These are phyloP conservation scores for Calendula officinalis DNA, from an alignment of 129 eudicot genomes.

Conservation along the genomic window DNA sequence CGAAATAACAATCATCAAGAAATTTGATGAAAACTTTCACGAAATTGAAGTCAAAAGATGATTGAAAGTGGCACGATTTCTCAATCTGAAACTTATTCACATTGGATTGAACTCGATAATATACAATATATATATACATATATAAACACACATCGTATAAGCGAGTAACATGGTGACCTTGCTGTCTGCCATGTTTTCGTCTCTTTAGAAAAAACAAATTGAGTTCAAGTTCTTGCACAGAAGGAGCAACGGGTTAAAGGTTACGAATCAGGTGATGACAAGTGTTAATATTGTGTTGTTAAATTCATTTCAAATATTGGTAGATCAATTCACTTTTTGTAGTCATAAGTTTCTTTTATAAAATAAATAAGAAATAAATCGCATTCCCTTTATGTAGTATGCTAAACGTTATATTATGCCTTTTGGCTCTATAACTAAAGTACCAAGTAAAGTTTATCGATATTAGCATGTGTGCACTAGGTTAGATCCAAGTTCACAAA, in stretches of 20 bases:
- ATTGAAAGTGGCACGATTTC: constrained; percentile 34
- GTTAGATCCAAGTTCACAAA: background rate
- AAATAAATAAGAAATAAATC: constrained; percentile 28
- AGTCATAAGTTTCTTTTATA: constrained; percentile 30
- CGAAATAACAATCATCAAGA: constrained; percentile 26
- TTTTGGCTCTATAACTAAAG: background rate
- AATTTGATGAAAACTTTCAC: constrained; percentile 30
- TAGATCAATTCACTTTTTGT: constrained; percentile 33
- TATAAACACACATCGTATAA: constrained; percentile 13
- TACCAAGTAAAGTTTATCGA: background rate
- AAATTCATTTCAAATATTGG: constrained; percentile 26
- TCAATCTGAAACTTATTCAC: constrained; percentile 53
- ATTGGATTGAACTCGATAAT: constrained; percentile 35
- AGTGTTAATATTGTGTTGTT: constrained; percentile 27
- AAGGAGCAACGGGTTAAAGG: constrained; percentile 29
- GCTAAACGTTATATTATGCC: background rate
- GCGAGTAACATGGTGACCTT: constrained; percentile 22
- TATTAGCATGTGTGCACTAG: background rate
- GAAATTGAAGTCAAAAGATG: constrained; percentile 25
- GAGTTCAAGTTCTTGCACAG: constrained; percentile 22
- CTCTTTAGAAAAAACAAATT: constrained; percentile 19
- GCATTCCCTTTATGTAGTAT: constrained; percentile 7
- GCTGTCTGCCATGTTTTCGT: constrained; percentile 15
- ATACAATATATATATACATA: background rate
- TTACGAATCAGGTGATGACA: constrained; percentile 42